These are phyloP conservation scores for Lachnum nothofagi DNA, from an alignment of 2,329 filamentous ascomycete genomes.

Conservation along the genomic window DNA sequence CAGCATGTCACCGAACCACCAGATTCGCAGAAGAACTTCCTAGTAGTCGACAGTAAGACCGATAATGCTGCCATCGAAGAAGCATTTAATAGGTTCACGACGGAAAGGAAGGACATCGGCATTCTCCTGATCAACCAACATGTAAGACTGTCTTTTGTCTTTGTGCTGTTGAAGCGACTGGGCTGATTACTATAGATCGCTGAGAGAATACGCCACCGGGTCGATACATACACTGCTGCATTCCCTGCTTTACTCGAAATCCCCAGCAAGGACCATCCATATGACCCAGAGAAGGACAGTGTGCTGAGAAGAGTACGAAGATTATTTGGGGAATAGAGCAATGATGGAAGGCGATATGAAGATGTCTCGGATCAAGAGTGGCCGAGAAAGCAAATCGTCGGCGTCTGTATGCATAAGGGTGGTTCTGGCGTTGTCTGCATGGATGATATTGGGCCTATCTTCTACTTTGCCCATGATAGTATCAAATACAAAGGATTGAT, in stretches of 20 bases:
- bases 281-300: constrained; percentile 98
- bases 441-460: background rate
- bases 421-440: constrained; percentile 5
- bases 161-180: background rate
- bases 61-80: constrained; percentile 82
- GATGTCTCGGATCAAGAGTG: no score
- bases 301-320: constrained; percentile 81
- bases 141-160: constrained; percentile 45
- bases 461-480: background rate
- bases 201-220: constrained; percentile 82
- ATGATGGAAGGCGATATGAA: no score
- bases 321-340: constrained; percentile 61
- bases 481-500: no score
- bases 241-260: constrained; percentile 97
- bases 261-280: constrained; percentile 97
- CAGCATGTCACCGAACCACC: constrained; percentile 88
- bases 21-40: constrained; percentile 93
- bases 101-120: constrained; percentile 89
- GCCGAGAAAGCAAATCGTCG: no score
- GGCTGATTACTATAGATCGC: constrained; percentile 60
- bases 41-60: constrained; percentile 92
- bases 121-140: constrained; percentile 98
- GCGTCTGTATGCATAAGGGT: background rate
- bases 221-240: constrained; percentile 87
- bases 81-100: constrained; percentile 84